Evolutionary conservation across 345 rosid species (phyloP).

Genomic region (Eucalyptus caleyi): DNA sequence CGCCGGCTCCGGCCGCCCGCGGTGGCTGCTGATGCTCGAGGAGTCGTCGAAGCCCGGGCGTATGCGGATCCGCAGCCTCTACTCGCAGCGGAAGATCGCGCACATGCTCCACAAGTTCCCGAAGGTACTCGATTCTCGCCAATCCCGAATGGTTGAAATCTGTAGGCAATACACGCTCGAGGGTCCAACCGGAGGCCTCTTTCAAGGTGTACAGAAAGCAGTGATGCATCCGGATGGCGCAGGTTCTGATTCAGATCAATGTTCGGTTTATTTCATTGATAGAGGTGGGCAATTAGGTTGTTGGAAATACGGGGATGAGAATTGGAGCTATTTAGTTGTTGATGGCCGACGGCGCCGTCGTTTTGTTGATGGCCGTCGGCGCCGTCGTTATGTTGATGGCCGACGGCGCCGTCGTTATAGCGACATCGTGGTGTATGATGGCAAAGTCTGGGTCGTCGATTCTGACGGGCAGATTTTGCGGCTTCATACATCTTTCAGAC

Average conservation of each 20-base stretch:
- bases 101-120: too few species aligned
- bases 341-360: too few species aligned
- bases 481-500: not conserved
- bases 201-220: not conserved
- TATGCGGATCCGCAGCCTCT: too few species aligned
- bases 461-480: not conserved
- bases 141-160: too few species aligned
- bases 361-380: too few species aligned
- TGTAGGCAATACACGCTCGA: not conserved
- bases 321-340: not conserved
- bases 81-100: too few species aligned
- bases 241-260: not conserved
- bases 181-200: not conserved
- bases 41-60: too few species aligned
- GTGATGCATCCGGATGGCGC: not conserved
- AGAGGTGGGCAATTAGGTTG: not conserved
- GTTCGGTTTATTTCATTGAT: not conserved
- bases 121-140: too few species aligned
- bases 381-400: too few species aligned
- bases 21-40: too few species aligned
- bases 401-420: too few species aligned
- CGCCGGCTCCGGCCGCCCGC: too few species aligned
- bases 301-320: not conserved
- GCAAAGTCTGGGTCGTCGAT: constrained; percentile 1
- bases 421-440: not conserved